Evolutionary conservation across 371 early-diverging fungal species (phyloP).

Genomic region (Sporodiniella umbellata): DNA sequence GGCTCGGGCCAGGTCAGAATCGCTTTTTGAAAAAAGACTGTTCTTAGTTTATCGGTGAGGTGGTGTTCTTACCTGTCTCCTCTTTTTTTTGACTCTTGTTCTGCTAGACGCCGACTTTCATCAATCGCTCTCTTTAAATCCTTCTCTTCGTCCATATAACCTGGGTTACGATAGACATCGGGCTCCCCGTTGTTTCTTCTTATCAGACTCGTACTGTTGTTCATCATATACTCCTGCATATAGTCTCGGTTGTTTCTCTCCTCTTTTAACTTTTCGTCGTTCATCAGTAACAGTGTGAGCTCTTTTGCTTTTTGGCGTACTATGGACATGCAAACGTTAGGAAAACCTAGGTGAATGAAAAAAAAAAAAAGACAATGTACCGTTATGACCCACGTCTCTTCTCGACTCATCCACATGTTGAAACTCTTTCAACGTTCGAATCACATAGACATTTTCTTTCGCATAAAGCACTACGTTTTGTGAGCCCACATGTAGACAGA

Average conservation of each 20-base stretch:
- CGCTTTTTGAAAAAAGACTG: too few species aligned
- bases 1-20: constrained; percentile 32
- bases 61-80: constrained; percentile 20
- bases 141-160: constrained; percentile 69
- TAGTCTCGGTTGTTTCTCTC: constrained; percentile 64
- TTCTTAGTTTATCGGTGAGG: too few species aligned
- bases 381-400: constrained; percentile 85
- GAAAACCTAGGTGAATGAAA: too few species aligned
- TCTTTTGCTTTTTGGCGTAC: constrained; percentile 94
- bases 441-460: constrained; percentile 85
- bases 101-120: constrained; percentile 74
- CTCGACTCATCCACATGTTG: constrained; percentile 92
- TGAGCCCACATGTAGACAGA: constrained; percentile 78
- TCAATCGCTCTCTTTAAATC: constrained; percentile 84
- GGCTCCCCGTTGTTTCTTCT: constrained; percentile 15
- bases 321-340: too few species aligned
- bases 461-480: constrained; percentile 87
- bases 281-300: constrained; percentile 76
- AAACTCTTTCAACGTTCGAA: constrained; percentile 95
- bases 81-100: constrained; percentile 48
- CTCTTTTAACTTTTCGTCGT: constrained; percentile 76
- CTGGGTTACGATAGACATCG: constrained; percentile 42
- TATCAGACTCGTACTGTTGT: constrained; percentile 24
- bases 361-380: constrained; percentile 29
- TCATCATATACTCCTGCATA: constrained; percentile 65